phyloP scores from a whole-genome alignment of 805 yeast genomes.

The Myxozyma neotropica region DNA sequence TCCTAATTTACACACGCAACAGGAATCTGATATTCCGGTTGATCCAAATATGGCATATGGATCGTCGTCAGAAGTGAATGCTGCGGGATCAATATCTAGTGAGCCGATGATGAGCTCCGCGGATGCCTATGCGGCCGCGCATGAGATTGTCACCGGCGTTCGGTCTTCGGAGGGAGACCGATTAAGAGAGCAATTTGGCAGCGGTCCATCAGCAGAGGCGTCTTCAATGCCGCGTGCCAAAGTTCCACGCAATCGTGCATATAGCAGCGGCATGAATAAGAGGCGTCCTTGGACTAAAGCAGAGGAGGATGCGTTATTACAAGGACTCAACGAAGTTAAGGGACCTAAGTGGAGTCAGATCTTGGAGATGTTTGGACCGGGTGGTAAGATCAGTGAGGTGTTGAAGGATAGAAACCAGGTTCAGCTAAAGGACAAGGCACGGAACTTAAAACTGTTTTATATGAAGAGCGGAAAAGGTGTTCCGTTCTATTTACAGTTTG shows the following conservation, averaged over 20 bases:
- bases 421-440: conserved; percentile 92
- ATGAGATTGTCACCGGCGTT: conserved; percentile 1
- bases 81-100: neutral
- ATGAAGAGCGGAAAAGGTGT: conserved; percentile 72
- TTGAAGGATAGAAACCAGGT: conserved; percentile 87
- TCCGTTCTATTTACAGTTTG: conserved; percentile 77
- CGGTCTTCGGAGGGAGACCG: neutral
- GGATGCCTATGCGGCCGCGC: conserved; percentile 13
- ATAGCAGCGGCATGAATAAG: conserved; percentile 36
- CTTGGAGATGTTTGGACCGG: conserved; percentile 88
- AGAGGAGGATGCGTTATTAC: conserved; percentile 81
- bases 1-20: conserved; percentile 15
- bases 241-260: conserved; percentile 13
- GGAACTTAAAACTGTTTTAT: conserved; percentile 91
- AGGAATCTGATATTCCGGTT: conserved; percentile 20
- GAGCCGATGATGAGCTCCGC: conserved; percentile 1
- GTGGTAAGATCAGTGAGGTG: conserved; percentile 81
- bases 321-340: conserved; percentile 69
- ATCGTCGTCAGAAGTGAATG: neutral
- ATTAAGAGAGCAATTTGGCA: neutral
- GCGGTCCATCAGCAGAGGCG: neutral
- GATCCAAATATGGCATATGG: conserved; percentile 13
- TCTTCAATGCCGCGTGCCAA: neutral
- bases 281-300: conserved; percentile 84
- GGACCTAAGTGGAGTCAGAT: conserved; percentile 97